A percentile compares a stretch with the other conserved stretches of the same genome.
Conservation (phyloP, 208 protist genomes). For the Leishmania tropica region DNA sequence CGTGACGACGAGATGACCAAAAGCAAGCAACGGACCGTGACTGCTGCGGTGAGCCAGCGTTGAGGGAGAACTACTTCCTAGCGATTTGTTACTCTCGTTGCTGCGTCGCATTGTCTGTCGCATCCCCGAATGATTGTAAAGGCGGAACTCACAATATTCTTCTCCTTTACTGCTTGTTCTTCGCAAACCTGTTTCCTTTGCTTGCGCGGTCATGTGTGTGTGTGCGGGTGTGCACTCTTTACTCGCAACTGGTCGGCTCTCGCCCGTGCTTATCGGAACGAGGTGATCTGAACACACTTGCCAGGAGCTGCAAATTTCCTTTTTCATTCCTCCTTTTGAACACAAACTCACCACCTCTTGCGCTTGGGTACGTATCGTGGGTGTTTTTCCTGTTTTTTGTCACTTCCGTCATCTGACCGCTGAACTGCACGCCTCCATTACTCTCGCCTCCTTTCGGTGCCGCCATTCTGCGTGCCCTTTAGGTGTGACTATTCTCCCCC, state of each 20-base stretch:
- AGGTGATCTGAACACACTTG: neutral
- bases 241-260: neutral
- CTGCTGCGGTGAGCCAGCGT: neutral
- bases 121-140: neutral
- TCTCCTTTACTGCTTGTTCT: neutral
- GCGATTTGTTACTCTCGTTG: neutral
- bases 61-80: neutral
- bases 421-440: neutral
- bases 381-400: neutral
- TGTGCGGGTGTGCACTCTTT: neutral
- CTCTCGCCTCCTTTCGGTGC: neutral
- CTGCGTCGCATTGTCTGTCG: neutral
- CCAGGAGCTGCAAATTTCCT: neutral
- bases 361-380: neutral
- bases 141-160: neutral
- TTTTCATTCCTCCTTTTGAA: neutral
- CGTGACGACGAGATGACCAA: neutral
- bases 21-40: neutral
- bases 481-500: neutral
- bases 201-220: neutral
- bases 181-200: neutral
- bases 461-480: conserved; percentile 2
- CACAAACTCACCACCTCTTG: neutral
- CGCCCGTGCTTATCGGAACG: neutral
- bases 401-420: neutral